phyloP scores from a whole-genome alignment of 1,284 basidiomycete genomes.

The Melampsora larici-populina region DNA sequence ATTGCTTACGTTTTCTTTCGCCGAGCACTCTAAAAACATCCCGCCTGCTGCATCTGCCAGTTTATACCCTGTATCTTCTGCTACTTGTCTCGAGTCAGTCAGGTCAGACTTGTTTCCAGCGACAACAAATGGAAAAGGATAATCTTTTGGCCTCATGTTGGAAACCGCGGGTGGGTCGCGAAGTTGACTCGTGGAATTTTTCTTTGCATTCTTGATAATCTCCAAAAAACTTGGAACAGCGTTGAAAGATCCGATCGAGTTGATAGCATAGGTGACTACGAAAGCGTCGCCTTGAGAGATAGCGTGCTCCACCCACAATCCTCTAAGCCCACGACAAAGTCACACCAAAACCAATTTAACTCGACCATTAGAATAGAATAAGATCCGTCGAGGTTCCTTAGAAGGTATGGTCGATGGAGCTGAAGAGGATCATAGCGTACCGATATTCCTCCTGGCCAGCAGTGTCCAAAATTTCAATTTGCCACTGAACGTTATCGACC shows the following conservation, averaged over 20 bases:
- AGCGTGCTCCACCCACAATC: background rate
- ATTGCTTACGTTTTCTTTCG: background rate
- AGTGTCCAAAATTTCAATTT: background rate
- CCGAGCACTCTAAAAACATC: background rate
- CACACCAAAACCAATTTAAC: no score
- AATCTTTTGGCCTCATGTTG: background rate
- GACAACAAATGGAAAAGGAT: background rate
- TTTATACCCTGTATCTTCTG: background rate
- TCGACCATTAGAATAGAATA: no score
- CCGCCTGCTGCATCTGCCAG: background rate
- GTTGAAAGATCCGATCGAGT: background rate
- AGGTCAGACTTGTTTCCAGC: background rate
- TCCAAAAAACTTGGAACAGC: background rate
- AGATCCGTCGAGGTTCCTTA: no score
- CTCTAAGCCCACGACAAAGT: no score
- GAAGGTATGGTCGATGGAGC: no score
- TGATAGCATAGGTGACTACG: background rate
- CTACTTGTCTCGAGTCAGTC: background rate
- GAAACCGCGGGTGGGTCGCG: background rate
- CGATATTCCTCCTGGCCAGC: background rate
- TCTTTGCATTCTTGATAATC: no score
- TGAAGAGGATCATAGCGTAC: no score
- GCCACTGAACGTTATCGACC: background rate
- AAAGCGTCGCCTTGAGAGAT: background rate
- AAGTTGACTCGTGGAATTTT: background rate